Conservation (phyloP, 352 stramenopile genomes). For the Pythium dissimile region DNA sequence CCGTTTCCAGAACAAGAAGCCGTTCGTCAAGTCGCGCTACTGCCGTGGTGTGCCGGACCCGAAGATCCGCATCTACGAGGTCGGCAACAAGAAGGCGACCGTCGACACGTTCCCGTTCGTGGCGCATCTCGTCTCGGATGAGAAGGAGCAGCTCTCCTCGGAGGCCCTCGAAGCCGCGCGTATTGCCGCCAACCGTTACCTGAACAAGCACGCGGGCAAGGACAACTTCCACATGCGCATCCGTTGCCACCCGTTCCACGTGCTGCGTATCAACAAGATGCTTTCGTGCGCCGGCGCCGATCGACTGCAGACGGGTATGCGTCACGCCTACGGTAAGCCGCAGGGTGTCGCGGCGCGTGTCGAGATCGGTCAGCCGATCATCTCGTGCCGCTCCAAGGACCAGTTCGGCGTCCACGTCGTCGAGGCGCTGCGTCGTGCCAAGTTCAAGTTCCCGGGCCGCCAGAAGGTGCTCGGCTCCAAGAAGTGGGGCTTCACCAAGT, state of each 20-base stretch:
- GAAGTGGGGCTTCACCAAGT: slow-evolving; percentile 92
- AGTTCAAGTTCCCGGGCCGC: slow-evolving; percentile 99
- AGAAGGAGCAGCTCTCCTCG: slow-evolving; percentile 94
- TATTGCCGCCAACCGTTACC: slow-evolving; percentile 99
- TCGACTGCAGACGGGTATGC: slow-evolving; percentile 98
- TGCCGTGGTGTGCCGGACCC: slow-evolving; percentile 97
- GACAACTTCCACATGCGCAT: slow-evolving; percentile 99
- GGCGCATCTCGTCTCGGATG: slow-evolving; percentile 94
- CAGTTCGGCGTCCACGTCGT: slow-evolving; percentile 91
- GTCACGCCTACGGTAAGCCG: slow-evolving; percentile 99
- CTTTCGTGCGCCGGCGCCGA: slow-evolving; percentile 99
- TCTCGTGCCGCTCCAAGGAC: slow-evolving; percentile 98
- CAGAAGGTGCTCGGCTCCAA: slow-evolving; percentile 99
- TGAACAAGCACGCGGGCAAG: slow-evolving; percentile 98
- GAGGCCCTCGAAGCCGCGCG: slow-evolving; percentile 98
- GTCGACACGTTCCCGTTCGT: slow-evolving; percentile 99
- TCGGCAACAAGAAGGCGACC: slow-evolving; percentile 97
- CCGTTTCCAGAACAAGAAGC: slow-evolving; percentile 99
- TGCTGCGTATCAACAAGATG: slow-evolving; percentile 99
- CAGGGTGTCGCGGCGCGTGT: slow-evolving; percentile 97
- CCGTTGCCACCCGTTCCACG: slow-evolving; percentile 98
- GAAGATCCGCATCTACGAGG: slow-evolving; percentile 99
- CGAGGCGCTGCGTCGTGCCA: slow-evolving; percentile 98
- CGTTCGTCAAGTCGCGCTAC: slow-evolving; percentile 99
- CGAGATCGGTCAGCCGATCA: slow-evolving; percentile 98